phyloP scores from a whole-genome alignment of 2,329 filamentous ascomycete genomes.

The Pleurostoma richardsiae region DNA sequence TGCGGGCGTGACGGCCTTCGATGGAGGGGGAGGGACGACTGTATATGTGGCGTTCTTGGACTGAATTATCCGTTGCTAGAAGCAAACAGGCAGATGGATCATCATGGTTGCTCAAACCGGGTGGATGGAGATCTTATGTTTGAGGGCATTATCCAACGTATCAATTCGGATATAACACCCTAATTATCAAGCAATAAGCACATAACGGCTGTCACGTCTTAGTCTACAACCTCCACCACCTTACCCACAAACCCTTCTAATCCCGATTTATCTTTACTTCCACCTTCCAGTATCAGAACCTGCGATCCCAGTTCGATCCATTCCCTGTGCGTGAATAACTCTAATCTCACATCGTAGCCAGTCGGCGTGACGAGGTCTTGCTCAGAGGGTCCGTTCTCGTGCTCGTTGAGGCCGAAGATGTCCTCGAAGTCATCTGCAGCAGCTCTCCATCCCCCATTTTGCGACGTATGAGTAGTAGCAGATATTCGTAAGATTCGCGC shows the following conservation, averaged over 20 bases:
- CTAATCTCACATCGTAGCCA: slow-evolving; percentile 56
- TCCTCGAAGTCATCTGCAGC: slow-evolving; percentile 40
- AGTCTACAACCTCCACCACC: slow-evolving; percentile 58
- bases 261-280: slow-evolving; percentile 60
- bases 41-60: too few species aligned
- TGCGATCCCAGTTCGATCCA: slow-evolving; percentile 69
- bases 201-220: slow-evolving; percentile 8
- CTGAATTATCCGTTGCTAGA: too few species aligned
- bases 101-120: too few species aligned
- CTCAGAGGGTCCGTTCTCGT: slow-evolving; percentile 28
- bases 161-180: too few species aligned
- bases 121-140: too few species aligned
- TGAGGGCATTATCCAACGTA: too few species aligned
- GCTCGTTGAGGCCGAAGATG: slow-evolving; percentile 53
- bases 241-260: slow-evolving; percentile 69
- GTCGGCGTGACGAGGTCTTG: slow-evolving; percentile 15
- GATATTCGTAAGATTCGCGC: slow-evolving; percentile 65
- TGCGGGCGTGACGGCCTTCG: slow-evolving; percentile 48
- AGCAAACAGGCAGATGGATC: too few species aligned
- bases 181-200: too few species aligned
- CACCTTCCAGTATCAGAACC: slow-evolving; percentile 67
- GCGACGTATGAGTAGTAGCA: slow-evolving; percentile 15
- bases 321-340: slow-evolving; percentile 64
- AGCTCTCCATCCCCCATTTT: slow-evolving; percentile 14
- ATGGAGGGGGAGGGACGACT: too few species aligned